Percentiles rank a stretch among this genome's conserved stretches.
Conservation (phyloP, 805 yeast genomes). For the Metschnikowia reukaufii region DNA sequence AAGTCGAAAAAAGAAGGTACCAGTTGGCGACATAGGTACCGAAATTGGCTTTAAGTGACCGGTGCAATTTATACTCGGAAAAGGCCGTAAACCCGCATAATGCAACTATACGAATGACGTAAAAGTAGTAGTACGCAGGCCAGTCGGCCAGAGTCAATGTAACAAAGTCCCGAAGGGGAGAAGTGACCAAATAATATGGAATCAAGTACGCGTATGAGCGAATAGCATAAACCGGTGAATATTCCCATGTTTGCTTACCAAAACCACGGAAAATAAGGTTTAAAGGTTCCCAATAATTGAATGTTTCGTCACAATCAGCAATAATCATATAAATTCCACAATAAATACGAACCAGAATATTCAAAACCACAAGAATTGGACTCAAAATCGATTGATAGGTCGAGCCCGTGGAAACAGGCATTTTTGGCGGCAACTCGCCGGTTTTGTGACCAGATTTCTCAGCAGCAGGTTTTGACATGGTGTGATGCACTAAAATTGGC, state of each 20-base stretch:
- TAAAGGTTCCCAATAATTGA: conserved; percentile 93
- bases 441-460: neutral
- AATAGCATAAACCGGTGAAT: conserved; percentile 85
- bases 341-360: conserved; percentile 26
- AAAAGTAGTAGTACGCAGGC: conserved; percentile 46
- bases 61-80: conserved; percentile 55
- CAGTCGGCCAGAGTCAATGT: conserved; percentile 15
- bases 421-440: neutral
- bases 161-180: conserved; percentile 22
- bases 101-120: conserved; percentile 47
- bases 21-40: conserved; percentile 48
- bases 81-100: conserved; percentile 37
- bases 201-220: conserved; percentile 79
- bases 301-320: conserved; percentile 90
- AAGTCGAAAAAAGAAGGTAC: conserved; percentile 61
- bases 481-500: too few species aligned
- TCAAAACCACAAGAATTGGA: conserved; percentile 14
- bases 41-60: conserved; percentile 37
- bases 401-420: neutral
- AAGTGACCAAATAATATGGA: conserved; percentile 41
- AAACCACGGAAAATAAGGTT: conserved; percentile 74
- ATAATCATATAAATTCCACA: conserved; percentile 63
- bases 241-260: conserved; percentile 96
- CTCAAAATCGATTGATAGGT: conserved; percentile 7
- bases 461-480: neutral